These are phyloP conservation scores for Cicer bijugum DNA, from an alignment of 306 rosid genomes.

Conservation along the genomic window DNA sequence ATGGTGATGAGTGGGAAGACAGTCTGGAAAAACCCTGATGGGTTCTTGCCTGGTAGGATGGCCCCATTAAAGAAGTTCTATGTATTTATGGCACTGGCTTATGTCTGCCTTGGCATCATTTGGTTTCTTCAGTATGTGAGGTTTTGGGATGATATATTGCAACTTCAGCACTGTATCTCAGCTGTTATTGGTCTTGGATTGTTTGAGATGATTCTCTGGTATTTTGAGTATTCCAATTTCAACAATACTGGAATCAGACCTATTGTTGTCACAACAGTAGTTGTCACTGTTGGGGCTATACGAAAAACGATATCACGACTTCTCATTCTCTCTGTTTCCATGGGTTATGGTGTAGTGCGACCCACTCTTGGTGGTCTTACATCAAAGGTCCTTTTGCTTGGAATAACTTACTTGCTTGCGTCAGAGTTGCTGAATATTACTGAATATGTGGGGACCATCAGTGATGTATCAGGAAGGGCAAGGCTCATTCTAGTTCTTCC, in stretches of 20 bases:
- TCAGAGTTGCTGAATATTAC: conserved; percentile 84
- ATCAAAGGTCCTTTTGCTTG: conserved; percentile 89
- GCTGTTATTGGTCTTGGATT: conserved; percentile 83
- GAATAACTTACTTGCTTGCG: conserved; percentile 80
- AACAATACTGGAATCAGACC: conserved; percentile 81
- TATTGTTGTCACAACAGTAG: conserved; percentile 78
- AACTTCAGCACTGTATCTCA: conserved; percentile 91
- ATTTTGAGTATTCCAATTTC: conserved; percentile 80
- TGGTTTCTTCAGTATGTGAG: conserved; percentile 91
- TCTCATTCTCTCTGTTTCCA: conserved; percentile 82
- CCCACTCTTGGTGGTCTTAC: conserved; percentile 98
- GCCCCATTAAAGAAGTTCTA: conserved; percentile 84
- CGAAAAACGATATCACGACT: conserved; percentile 80
- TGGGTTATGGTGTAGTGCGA: conserved; percentile 99
- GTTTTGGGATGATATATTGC: conserved; percentile 89
- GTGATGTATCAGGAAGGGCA: conserved; percentile 89
- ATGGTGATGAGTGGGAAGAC: conserved; percentile 85
- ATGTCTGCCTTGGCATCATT: conserved; percentile 61
- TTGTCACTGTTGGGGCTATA: conserved; percentile 83
- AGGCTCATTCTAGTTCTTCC: conserved; percentile 94
- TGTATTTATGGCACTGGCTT: conserved; percentile 74
- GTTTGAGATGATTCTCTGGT: conserved; percentile 97
- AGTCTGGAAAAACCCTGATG: conserved; percentile 86
- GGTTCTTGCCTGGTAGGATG: conserved; percentile 96
- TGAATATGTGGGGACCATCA: conserved; percentile 92